phyloP scores from a whole-genome alignment of 305 asterid genomes.

The Petunia hybrid region DNA sequence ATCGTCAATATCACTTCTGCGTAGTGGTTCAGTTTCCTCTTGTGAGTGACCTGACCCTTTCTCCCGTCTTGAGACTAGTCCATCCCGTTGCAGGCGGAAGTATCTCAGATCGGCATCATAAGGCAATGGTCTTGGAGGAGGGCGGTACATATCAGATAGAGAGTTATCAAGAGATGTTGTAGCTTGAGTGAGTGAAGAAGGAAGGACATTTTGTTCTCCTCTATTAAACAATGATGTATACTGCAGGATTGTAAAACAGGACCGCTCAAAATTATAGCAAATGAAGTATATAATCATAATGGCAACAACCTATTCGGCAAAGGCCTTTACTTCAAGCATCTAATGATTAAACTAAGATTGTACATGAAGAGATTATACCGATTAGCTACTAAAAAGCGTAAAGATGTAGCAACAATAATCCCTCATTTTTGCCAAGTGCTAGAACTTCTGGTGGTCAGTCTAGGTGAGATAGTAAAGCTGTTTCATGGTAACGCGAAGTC shows the following conservation, averaged over 20 bases:
- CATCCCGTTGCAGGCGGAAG: slow-evolving; percentile 71
- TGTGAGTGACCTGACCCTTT: slow-evolving; percentile 79
- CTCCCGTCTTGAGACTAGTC: slow-evolving; percentile 71
- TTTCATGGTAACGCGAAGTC: background rate
- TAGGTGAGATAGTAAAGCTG: background rate
- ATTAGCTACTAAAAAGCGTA: background rate
- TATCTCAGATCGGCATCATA: slow-evolving; percentile 80
- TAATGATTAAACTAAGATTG: background rate
- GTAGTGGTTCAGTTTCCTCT: slow-evolving; percentile 75
- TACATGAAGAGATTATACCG: background rate
- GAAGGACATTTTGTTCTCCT: slow-evolving; percentile 57
- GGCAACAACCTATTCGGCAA: background rate
- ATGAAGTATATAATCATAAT: background rate
- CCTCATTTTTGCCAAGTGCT: background rate
- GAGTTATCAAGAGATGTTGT: slow-evolving; percentile 73
- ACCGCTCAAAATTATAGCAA: background rate
- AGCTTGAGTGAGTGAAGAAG: slow-evolving; percentile 58
- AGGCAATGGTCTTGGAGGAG: slow-evolving; percentile 94
- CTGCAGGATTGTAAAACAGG: slow-evolving; percentile 50
- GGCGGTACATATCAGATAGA: slow-evolving; percentile 70
- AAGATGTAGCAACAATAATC: background rate
- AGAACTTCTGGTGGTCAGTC: background rate
- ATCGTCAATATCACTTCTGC: slow-evolving; percentile 66
- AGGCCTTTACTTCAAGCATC: background rate
- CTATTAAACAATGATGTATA: slow-evolving; percentile 69